phyloP scores from a whole-genome alignment of 2,329 filamentous ascomycete genomes.

The Colletotrichum lupini region DNA sequence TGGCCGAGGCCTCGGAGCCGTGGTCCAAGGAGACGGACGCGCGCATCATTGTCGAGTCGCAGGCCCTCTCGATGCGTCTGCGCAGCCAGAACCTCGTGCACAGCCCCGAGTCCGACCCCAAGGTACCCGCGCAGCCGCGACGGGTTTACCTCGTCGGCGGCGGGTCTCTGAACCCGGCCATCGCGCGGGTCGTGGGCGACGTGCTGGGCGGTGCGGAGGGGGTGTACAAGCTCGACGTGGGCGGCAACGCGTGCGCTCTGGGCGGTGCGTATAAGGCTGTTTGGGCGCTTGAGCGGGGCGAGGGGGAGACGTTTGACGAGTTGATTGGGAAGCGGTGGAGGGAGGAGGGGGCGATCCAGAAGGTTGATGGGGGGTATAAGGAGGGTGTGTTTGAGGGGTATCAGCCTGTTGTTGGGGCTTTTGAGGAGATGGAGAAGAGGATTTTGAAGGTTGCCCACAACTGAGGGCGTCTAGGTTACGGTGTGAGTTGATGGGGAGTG shows the following conservation, averaged over 20 bases:
- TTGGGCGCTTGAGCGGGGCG: conserved; percentile 82
- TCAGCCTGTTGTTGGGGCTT: conserved; percentile 79
- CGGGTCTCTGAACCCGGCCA: conserved; percentile 88
- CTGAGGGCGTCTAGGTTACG: conserved; percentile 21
- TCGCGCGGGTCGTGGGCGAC: conserved; percentile 85
- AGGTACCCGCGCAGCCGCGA: conserved; percentile 83
- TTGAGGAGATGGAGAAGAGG: conserved; percentile 78
- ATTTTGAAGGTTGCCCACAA: conserved; percentile 63
- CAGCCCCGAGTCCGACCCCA: conserved; percentile 52
- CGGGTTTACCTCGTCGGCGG: conserved; percentile 95
- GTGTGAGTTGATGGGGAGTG: background rate
- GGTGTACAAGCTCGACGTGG: conserved; percentile 92
- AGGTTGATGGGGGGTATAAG: conserved; percentile 84
- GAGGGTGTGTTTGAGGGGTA: conserved; percentile 81
- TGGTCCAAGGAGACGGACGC: conserved; percentile 77
- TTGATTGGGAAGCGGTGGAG: conserved; percentile 86
- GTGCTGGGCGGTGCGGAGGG: conserved; percentile 91
- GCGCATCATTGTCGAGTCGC: conserved; percentile 91
- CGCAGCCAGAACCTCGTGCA: conserved; percentile 82
- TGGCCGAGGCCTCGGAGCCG: conserved; percentile 47
- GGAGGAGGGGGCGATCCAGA: conserved; percentile 84
- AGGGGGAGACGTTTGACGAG: conserved; percentile 85
- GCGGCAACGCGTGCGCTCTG: conserved; percentile 93
- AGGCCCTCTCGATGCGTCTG: conserved; percentile 89
- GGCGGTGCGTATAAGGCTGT: conserved; percentile 96